Evolutionary conservation across 164 flowering plant genomes (phyloP).

Genomic region (Buxus sempervirens): DNA sequence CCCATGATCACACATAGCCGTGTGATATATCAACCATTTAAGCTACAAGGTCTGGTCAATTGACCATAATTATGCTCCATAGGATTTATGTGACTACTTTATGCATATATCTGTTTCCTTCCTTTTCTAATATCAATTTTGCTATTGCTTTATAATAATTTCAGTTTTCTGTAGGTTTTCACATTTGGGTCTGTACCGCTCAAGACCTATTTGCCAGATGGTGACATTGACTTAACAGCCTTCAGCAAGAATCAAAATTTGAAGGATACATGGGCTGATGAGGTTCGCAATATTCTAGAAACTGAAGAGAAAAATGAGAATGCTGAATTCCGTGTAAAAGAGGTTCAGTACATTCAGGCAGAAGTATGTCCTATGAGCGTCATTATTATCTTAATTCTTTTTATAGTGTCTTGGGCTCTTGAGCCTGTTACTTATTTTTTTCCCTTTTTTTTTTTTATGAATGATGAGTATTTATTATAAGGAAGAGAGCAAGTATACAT

Average conservation of each 20-base stretch:
- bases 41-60: too few relatives aligned
- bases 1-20: too few relatives aligned
- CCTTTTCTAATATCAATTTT: neutral
- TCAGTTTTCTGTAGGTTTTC: conserved; percentile 53
- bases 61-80: too few relatives aligned
- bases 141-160: neutral
- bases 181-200: conserved; percentile 97
- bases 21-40: too few relatives aligned
- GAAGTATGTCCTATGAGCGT: conserved; percentile 47
- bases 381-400: neutral
- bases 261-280: conserved; percentile 84
- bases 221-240: conserved; percentile 89
- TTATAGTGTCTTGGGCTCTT: neutral
- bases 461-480: too few relatives aligned
- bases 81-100: too few relatives aligned
- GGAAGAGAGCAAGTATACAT: too few relatives aligned
- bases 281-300: conserved; percentile 78
- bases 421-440: neutral
- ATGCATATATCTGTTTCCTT: neutral
- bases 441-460: neutral
- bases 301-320: conserved; percentile 86
- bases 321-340: conserved; percentile 95
- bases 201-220: conserved; percentile 97
- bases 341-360: conserved; percentile 95
- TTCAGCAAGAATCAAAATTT: conserved; percentile 57